Conservation (phyloP, 2,329 filamentous ascomycete species). For the Byssoonygena ceratinophila region DNA sequence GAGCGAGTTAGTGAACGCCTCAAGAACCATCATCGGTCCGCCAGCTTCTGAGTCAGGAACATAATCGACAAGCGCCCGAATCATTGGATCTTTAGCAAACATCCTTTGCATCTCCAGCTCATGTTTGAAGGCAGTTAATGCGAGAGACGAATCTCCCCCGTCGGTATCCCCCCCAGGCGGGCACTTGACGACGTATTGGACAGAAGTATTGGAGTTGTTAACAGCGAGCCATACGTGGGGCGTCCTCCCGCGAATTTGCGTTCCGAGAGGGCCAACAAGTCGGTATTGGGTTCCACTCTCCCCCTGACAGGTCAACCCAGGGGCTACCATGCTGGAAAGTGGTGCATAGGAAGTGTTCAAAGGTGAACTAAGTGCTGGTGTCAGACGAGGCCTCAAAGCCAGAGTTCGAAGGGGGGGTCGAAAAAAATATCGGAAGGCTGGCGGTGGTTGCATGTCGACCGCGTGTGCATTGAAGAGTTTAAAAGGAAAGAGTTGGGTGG, state of each 20-base stretch:
- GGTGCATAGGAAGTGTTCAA: not conserved
- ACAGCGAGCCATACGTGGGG: constrained; percentile 15
- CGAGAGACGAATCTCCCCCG: not conserved
- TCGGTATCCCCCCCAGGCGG: not conserved
- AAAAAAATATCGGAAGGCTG: too few relatives aligned
- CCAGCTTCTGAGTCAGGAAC: not conserved
- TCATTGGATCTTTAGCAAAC: constrained; percentile 15
- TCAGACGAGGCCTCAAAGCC: too few relatives aligned
- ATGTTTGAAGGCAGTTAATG: not conserved
- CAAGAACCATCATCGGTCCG: constrained; percentile 9
- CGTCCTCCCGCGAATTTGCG: constrained; percentile 3
- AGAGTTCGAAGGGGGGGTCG: not conserved
- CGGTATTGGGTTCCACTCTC: constrained; percentile 12
- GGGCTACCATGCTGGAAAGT: constrained; percentile 10
- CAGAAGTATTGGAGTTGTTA: constrained; percentile 3
- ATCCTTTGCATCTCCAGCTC: constrained; percentile 11
- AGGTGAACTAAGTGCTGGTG: too few relatives aligned
- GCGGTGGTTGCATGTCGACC: too few relatives aligned
- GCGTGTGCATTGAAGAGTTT: too few relatives aligned
- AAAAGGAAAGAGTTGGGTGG: too few relatives aligned
- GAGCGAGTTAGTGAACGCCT: constrained; percentile 15
- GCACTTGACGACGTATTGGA: constrained; percentile 15
- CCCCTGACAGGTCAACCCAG: constrained; percentile 11
- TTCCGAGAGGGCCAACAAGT: constrained; percentile 15
- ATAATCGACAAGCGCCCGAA: constrained; percentile 12